phyloP scores from a whole-genome alignment of 139 green algal species.

The Picochlorum costavermella region DNA sequence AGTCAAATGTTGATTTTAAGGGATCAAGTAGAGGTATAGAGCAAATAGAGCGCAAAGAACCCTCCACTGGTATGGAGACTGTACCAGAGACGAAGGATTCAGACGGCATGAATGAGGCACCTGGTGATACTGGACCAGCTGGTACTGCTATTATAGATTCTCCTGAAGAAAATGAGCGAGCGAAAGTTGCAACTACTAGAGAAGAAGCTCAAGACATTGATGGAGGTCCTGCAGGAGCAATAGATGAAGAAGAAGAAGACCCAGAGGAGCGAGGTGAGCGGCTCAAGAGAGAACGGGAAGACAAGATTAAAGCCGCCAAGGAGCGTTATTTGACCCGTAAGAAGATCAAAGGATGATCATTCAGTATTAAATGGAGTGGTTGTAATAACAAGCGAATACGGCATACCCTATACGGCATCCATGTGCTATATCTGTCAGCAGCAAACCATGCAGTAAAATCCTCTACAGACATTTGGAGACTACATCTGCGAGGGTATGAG shows the following conservation, averaged over 20 bases:
- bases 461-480: no score
- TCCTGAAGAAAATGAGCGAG: background rate
- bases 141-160: background rate
- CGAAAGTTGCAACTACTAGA: no score
- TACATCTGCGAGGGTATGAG: no score
- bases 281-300: constrained; percentile 47
- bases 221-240: background rate
- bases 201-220: no score
- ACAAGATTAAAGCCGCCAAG: constrained; percentile 45
- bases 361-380: no score
- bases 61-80: background rate
- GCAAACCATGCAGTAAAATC: no score
- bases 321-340: constrained; percentile 76
- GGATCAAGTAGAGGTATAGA: background rate
- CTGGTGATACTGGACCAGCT: background rate
- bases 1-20: constrained; percentile 64
- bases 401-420: no score
- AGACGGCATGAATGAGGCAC: background rate
- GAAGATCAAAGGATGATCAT: constrained; percentile 14
- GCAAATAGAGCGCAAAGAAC: background rate
- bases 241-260: background rate
- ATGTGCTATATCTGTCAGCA: no score
- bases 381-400: no score
- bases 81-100: background rate
- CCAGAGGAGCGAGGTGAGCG: background rate